These are phyloP conservation scores for Amesomyces nigricolor DNA, from an alignment of 2,329 filamentous ascomycete genomes.

Conservation along the genomic window DNA sequence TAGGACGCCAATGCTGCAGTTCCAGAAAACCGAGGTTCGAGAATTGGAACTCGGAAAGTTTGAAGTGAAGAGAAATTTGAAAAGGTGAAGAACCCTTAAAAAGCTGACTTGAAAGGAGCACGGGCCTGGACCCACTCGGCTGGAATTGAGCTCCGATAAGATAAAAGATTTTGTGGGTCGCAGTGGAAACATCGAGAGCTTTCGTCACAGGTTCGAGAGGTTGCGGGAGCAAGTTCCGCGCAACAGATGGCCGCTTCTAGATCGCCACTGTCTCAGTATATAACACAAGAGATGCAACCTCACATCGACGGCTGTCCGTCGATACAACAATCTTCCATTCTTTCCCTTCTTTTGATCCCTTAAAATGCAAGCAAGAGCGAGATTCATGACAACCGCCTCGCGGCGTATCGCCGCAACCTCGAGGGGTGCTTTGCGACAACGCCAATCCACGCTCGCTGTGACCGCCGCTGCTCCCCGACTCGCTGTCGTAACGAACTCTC, in stretches of 20 bases:
- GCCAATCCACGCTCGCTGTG: slow-evolving; percentile 18
- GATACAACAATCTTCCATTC: not conserved
- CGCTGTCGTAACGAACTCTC: slow-evolving; percentile 3
- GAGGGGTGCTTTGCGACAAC: slow-evolving; percentile 18
- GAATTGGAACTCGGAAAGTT: not conserved
- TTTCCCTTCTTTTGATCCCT: not conserved
- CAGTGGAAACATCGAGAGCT: slow-evolving; percentile 26
- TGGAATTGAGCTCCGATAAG: slow-evolving; percentile 18
- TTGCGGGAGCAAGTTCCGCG: not conserved
- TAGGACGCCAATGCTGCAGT: no score
- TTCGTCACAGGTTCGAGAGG: slow-evolving; percentile 18
- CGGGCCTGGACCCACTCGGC: slow-evolving; percentile 2
- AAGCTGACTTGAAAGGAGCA: slow-evolving; percentile 16
- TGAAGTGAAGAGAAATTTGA: not conserved
- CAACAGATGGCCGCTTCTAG: not conserved
- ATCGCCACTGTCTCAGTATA: slow-evolving; percentile 8
- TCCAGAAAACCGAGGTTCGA: no score
- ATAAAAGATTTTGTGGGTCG: slow-evolving; percentile 18
- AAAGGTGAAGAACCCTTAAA: slow-evolving; percentile 4
- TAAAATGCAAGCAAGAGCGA: slow-evolving; percentile 37
- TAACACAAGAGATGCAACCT: not conserved
- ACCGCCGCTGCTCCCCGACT: slow-evolving; percentile 5
- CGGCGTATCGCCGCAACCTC: slow-evolving; percentile 31
- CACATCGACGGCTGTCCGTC: slow-evolving; percentile 1
- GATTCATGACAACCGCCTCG: slow-evolving; percentile 33